phyloP scores from a whole-genome alignment of 2,329 filamentous ascomycete genomes.

The Aspergillus neoniger region DNA sequence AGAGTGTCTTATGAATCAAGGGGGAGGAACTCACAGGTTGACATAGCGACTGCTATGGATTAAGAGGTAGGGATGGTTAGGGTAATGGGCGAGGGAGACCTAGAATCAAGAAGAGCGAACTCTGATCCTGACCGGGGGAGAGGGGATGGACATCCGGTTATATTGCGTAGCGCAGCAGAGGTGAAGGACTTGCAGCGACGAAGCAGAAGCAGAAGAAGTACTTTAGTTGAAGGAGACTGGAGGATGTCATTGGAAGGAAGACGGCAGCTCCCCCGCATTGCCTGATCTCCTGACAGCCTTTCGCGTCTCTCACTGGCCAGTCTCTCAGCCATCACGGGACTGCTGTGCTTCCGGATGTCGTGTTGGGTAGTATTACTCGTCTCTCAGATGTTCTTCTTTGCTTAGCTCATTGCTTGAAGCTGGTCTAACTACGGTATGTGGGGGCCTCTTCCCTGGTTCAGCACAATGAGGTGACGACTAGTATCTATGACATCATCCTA shows the following conservation, averaged over 20 bases:
- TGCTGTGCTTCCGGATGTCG: background rate
- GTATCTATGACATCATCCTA: conserved; percentile 1
- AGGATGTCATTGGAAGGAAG: background rate
- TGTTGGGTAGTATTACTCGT: background rate
- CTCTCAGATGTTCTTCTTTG: background rate
- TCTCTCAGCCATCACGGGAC: conserved; percentile 5
- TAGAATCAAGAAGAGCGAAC: background rate
- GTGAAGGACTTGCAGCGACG: background rate
- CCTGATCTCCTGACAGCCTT: conserved; percentile 20
- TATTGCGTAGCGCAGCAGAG: background rate
- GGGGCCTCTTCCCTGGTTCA: background rate
- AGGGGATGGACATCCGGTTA: background rate
- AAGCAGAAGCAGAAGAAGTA: too few species aligned
- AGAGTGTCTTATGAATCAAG: background rate
- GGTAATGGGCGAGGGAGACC: background rate
- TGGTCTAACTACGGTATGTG: background rate
- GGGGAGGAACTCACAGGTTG: conserved; percentile 16
- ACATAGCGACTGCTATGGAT: conserved; percentile 9
- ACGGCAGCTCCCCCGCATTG: conserved; percentile 17
- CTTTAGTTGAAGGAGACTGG: background rate
- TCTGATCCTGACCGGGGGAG: background rate
- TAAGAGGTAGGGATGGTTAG: background rate
- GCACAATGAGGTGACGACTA: conserved; percentile 1
- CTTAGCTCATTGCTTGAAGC: background rate
- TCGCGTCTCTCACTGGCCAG: conserved; percentile 15